Percentiles rank a stretch among this genome's conserved stretches.
phyloP scores from a whole-genome alignment of 2,329 filamentous ascomycete species.

The Dissoconium aciculare region DNA sequence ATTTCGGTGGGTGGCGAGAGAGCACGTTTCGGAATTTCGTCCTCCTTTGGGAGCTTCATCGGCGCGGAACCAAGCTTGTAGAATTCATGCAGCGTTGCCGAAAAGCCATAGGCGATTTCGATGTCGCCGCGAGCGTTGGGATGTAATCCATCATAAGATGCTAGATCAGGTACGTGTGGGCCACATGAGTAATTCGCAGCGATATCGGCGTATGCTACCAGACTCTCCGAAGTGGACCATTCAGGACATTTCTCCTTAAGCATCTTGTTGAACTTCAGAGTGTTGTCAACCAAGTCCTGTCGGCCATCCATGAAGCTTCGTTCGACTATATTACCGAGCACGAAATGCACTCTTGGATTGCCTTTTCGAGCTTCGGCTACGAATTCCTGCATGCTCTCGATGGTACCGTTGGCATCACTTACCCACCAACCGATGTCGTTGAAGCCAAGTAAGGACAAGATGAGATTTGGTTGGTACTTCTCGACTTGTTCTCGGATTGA shows the following conservation, averaged over 20 bases:
- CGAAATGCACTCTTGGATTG: constrained; percentile 13
- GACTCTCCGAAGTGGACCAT: constrained; percentile 20
- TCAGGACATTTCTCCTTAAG: constrained; percentile 10
- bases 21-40: constrained; percentile 4
- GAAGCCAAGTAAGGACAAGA: constrained; percentile 15
- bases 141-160: constrained; percentile 31
- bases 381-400: constrained; percentile 18
- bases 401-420: constrained; percentile 10
- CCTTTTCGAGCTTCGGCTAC: constrained; percentile 21
- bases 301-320: constrained; percentile 10
- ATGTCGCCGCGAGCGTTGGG: constrained; percentile 30
- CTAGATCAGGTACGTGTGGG: constrained; percentile 9
- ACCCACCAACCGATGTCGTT: constrained; percentile 16
- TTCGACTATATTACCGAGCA: constrained; percentile 13
- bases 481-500: constrained; percentile 19
- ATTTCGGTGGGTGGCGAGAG: constrained; percentile 6
- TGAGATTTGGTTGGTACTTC: constrained; percentile 21
- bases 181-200: background rate
- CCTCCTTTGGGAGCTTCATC: constrained; percentile 3
- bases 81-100: constrained; percentile 16
- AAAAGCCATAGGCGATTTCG: constrained; percentile 30
- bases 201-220: background rate
- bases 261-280: constrained; percentile 10
- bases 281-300: constrained; percentile 12
- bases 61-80: constrained; percentile 5